Percentiles rank a stretch among this genome's conserved stretches.
These are phyloP conservation scores for Berkeleyomyces basicola DNA, from an alignment of 2,329 filamentous ascomycete species.

Conservation along the genomic window DNA sequence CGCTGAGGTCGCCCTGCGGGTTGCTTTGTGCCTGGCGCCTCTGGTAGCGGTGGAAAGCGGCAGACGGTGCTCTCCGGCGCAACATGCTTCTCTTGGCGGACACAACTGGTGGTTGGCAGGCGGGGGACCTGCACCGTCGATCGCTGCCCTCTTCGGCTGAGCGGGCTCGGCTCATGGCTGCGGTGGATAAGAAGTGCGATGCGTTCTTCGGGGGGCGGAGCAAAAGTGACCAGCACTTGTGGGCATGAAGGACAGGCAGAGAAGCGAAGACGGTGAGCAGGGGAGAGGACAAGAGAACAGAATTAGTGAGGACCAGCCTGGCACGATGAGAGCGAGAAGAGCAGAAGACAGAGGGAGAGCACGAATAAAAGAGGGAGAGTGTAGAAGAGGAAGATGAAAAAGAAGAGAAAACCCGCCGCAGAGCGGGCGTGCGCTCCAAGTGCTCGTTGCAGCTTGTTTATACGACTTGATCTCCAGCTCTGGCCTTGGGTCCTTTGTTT, in stretches of 20 bases:
- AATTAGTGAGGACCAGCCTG: neutral
- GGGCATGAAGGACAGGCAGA: neutral
- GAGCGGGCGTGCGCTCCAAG: neutral
- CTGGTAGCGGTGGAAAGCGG: neutral
- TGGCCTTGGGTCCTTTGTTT: neutral
- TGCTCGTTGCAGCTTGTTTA: neutral
- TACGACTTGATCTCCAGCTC: neutral
- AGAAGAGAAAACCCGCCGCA: neutral
- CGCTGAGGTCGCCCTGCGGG: neutral
- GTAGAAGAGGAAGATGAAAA: neutral
- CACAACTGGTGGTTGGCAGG: neutral
- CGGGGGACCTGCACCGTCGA: slow-evolving; percentile 1
- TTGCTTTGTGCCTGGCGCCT: neutral
- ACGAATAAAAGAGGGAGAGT: neutral
- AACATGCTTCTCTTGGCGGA: neutral
- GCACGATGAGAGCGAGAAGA: neutral
- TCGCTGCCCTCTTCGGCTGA: neutral
- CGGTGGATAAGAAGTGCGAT: neutral
- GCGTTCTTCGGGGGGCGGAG: neutral
- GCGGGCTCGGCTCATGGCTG: neutral
- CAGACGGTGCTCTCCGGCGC: neutral
- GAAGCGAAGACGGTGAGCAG: neutral
- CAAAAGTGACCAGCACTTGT: slow-evolving; percentile 12
- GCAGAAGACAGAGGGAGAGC: neutral
- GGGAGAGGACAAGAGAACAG: neutral